Evolutionary conservation across 208 protist genomes (phyloP).

Genomic region (Acanthamoeba divionensis): DNA sequence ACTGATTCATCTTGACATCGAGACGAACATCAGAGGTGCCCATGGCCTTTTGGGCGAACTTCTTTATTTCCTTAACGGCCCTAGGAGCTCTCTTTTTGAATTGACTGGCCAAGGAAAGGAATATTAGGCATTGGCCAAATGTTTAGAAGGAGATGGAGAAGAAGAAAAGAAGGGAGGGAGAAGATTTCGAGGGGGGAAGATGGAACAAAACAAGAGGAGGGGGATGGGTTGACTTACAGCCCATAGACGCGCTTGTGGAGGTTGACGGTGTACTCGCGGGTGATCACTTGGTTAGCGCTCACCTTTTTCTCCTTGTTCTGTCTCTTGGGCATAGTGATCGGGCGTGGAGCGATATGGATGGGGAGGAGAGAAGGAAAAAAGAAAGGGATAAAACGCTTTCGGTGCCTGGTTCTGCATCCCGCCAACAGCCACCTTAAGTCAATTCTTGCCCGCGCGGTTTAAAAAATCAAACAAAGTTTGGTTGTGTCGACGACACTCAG

Average conservation of each 20-base stretch:
- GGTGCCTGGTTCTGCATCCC: not conserved
- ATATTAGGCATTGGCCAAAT: not conserved
- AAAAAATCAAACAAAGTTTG: not conserved
- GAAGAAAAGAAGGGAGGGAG: no score
- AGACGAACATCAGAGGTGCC: conserved; percentile 96
- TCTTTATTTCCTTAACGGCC: conserved; percentile 93
- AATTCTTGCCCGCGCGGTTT: not conserved
- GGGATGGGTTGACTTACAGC: conserved; percentile 65
- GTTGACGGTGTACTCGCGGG: conserved; percentile 96
- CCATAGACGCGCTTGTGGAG: conserved; percentile 93
- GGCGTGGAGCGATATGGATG: not conserved
- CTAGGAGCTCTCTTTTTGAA: conserved; percentile 95
- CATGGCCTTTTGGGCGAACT: conserved; percentile 93
- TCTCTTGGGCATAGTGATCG: conserved; percentile 55
- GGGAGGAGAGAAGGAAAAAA: conserved; percentile 44
- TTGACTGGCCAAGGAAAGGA: conserved; percentile 80
- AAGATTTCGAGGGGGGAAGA: not conserved
- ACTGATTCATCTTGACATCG: conserved; percentile 94
- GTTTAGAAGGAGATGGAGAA: not conserved
- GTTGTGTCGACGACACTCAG: not conserved
- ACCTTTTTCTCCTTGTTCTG: conserved; percentile 62
- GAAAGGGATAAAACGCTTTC: not conserved
- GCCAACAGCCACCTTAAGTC: not conserved
- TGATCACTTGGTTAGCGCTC: conserved; percentile 72
- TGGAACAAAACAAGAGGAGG: not conserved